phyloP scores from a whole-genome alignment of 139 green algal species.

The Chlorella sp. region DNA sequence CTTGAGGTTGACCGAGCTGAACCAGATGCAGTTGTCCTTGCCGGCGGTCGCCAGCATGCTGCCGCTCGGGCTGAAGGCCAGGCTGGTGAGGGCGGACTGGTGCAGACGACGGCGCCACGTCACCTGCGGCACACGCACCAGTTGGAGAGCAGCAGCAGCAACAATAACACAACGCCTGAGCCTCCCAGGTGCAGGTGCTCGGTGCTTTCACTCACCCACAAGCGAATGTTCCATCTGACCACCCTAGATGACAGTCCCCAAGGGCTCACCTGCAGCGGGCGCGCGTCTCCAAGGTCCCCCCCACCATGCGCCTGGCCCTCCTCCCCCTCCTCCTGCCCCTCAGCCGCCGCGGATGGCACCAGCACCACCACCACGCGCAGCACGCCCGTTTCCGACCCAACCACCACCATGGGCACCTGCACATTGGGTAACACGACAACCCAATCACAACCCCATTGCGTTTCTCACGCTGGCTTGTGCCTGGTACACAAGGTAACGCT shows the following conservation, averaged over 20 bases:
- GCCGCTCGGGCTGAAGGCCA: conserved; percentile 18
- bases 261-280: too few relatives aligned
- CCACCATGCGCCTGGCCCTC: not conserved
- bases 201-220: not conserved
- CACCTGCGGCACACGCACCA: conserved; percentile 16
- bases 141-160: not conserved
- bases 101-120: conserved; percentile 25
- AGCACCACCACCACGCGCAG: conserved; percentile 25
- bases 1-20: conserved; percentile 9
- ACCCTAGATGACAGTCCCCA: too few relatives aligned
- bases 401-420: conserved; percentile 13
- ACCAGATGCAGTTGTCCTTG: conserved; percentile 17
- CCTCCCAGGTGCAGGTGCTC: not conserved
- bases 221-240: too few relatives aligned
- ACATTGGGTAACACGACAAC: conserved; percentile 1
- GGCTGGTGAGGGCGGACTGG: not conserved
- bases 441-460: not conserved
- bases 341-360: not conserved
- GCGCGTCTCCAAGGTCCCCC: not conserved
- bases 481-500: not conserved
- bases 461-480: not conserved
- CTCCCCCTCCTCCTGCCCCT: not conserved
- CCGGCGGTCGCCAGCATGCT: conserved; percentile 22
- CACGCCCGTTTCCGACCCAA: conserved; percentile 41
- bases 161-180: not conserved